These are phyloP conservation scores for Dictyostelium capitatum DNA, from an alignment of 78 protist genomes.

Conservation along the genomic window DNA sequence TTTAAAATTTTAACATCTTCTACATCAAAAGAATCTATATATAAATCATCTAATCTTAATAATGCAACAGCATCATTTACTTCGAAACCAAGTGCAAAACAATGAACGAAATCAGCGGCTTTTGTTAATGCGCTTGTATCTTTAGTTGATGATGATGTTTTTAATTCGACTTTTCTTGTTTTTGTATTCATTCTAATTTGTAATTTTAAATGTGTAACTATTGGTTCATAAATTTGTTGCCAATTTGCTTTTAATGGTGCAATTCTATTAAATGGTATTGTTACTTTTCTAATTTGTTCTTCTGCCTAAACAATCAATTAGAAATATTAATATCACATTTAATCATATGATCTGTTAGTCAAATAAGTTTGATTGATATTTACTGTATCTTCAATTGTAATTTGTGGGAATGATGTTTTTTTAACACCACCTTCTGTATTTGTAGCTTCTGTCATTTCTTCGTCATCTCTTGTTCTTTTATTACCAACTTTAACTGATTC, in stretches of 20 bases:
- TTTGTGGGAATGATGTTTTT: slow-evolving; percentile 66
- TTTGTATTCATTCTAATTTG: slow-evolving; percentile 95
- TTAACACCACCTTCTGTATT: slow-evolving; percentile 27
- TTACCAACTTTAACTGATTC: slow-evolving; percentile 22
- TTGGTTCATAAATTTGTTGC: slow-evolving; percentile 95
- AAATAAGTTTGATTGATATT: too few species aligned
- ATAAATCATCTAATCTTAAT: slow-evolving; percentile 98
- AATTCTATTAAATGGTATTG: slow-evolving; percentile 87
- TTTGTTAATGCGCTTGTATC: slow-evolving; percentile 92
- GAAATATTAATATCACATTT: not conserved
- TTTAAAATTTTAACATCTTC: slow-evolving; percentile 95
- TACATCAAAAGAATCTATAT: slow-evolving; percentile 97
- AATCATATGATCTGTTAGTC: not conserved
- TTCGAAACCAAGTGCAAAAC: slow-evolving; percentile 98
- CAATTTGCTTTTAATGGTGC: slow-evolving; percentile 95
- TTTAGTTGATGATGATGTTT: slow-evolving; percentile 88
- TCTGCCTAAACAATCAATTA: slow-evolving; percentile 17
- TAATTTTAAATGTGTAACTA: slow-evolving; percentile 96
- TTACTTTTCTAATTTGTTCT: slow-evolving; percentile 69
- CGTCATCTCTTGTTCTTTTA: slow-evolving; percentile 71
- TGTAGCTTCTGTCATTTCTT: slow-evolving; percentile 20
- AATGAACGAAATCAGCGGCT: slow-evolving; percentile 96
- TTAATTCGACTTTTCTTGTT: slow-evolving; percentile 90
- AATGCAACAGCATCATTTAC: slow-evolving; percentile 97
- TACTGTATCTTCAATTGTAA: slow-evolving; percentile 55